Evolutionary conservation across 768 basidiomycete species (phyloP).

Genomic region (Phanerodontia chrysosporium): DNA sequence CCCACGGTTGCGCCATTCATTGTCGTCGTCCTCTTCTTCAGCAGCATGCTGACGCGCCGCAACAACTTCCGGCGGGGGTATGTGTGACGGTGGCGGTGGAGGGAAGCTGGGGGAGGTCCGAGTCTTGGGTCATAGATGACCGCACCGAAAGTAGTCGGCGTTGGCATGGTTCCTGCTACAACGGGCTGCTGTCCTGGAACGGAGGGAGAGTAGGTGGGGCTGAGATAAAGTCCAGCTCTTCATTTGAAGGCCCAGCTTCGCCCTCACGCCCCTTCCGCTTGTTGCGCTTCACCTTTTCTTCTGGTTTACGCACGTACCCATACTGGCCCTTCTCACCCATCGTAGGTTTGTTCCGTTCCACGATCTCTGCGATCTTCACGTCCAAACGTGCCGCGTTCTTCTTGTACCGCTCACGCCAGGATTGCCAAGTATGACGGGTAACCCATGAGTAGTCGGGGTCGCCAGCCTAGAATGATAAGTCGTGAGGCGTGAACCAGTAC

Average conservation of each 20-base stretch:
- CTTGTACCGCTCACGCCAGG: conserved; percentile 87
- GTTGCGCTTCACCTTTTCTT: conserved; percentile 55
- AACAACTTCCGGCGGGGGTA: conserved; percentile 22
- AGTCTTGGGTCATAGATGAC: conserved; percentile 1
- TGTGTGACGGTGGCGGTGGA: background rate
- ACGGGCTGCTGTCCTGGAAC: background rate
- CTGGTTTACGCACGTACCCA: conserved; percentile 72
- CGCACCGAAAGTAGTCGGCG: background rate
- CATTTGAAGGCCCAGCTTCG: conserved; percentile 15
- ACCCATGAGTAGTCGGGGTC: conserved; percentile 81
- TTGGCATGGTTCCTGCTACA: background rate
- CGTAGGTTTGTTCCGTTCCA: conserved; percentile 63
- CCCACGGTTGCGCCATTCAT: conserved; percentile 64
- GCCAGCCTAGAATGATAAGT: conserved; percentile 35
- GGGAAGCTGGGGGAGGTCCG: background rate
- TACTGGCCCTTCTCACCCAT: conserved; percentile 80
- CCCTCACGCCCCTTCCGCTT: conserved; percentile 16
- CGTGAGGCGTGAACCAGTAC: background rate
- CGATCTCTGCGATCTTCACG: conserved; percentile 55
- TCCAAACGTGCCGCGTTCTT: conserved; percentile 73
- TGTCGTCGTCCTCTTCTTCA: conserved; percentile 59
- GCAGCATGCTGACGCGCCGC: conserved; percentile 41
- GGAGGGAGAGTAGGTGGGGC: background rate
- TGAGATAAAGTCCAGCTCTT: conserved; percentile 4
- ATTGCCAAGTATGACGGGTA: conserved; percentile 81